phyloP scores from a whole-genome alignment of 306 rosid genomes.

The Vigna mungo region DNA sequence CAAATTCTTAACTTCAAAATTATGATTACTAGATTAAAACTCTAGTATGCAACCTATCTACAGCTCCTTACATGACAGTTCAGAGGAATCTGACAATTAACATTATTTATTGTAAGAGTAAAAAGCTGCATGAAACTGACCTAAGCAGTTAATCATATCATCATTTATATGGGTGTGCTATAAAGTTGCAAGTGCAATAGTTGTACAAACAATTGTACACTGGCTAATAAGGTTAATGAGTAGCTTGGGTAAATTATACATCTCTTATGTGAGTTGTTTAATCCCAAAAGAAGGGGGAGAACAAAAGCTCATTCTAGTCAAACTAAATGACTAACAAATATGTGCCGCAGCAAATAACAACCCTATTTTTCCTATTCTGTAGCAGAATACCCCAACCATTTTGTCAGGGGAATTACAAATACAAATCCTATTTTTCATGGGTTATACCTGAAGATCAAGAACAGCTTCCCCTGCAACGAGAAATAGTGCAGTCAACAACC shows the following conservation, averaged over 20 bases:
- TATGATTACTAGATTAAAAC: neutral
- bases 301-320: slow-evolving; percentile 37
- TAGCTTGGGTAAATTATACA: slow-evolving; percentile 48
- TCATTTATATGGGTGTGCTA: neutral
- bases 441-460: slow-evolving; percentile 57
- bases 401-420: slow-evolving; percentile 35
- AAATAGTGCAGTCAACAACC: slow-evolving; percentile 34
- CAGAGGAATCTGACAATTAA: neutral
- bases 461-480: slow-evolving; percentile 61
- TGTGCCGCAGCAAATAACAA: slow-evolving; percentile 32
- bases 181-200: slow-evolving; percentile 2
- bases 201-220: slow-evolving; percentile 17
- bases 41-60: neutral
- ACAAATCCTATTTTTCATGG: slow-evolving; percentile 32
- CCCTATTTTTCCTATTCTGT: slow-evolving; percentile 44
- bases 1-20: no score
- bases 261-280: slow-evolving; percentile 35
- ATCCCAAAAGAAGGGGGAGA: neutral
- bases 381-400: slow-evolving; percentile 40
- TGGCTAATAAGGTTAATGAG: slow-evolving; percentile 26
- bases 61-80: neutral
- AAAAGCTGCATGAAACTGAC: neutral
- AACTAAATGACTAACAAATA: slow-evolving; percentile 40
- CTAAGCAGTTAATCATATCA: neutral
- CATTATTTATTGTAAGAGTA: neutral